Evolutionary conservation across 371 early-diverging fungal species (phyloP), one percentile per base, ranked within the genome.

Genomic region (Synchytrium microbalum): DNA sequence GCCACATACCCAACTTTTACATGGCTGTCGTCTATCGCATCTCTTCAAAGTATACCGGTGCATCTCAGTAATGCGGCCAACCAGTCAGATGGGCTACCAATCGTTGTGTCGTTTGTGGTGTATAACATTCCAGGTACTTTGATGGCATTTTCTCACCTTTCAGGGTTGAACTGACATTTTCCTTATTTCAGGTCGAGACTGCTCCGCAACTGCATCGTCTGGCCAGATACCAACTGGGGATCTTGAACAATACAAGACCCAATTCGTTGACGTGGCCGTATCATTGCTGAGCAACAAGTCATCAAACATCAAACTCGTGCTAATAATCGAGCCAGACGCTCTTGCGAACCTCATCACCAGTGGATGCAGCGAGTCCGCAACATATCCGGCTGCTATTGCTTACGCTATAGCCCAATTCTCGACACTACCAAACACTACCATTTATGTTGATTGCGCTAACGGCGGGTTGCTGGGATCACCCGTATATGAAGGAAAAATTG

Each of bases 111-210:
- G 28, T 73, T 73, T 54, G 74, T 73, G 23, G 64, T 73, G 23
- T 73, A 73, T 58, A 67, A 73, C 68, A 60, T 73, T 25, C 74
- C 74, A 24, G n/a, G n/a, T n/a, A n/a, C n/a, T n/a, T n/a, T n/a
- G n/a, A n/a, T n/a, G n/a, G n/a, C n/a, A n/a, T n/a, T n/a, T n/a
- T n/a, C n/a, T n/a, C n/a, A n/a, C n/a, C n/a, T n/a, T n/a, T n/a
- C n/a, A n/a, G n/a, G n/a, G n/a, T n/a, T n/a, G n/a, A n/a, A n/a
- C n/a, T n/a, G n/a, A n/a, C n/a, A n/a, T n/a, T n/a, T n/a, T n/a
- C n/a, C n/a, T n/a, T n/a, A n/a, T n/a, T n/a, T n/a, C n/a, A n/a
- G 74, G 75, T 31, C 77, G 74, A 54, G 74, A 73, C 52, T 73
- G 74, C 58, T 32, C 54, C 54, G 74, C 74, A 3, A 32, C 67